A percentile compares a stretch with the other conserved stretches of the same genome.
phyloP scores from a whole-genome alignment of 148 eudicot species.

The Linanthus parryae region DNA sequence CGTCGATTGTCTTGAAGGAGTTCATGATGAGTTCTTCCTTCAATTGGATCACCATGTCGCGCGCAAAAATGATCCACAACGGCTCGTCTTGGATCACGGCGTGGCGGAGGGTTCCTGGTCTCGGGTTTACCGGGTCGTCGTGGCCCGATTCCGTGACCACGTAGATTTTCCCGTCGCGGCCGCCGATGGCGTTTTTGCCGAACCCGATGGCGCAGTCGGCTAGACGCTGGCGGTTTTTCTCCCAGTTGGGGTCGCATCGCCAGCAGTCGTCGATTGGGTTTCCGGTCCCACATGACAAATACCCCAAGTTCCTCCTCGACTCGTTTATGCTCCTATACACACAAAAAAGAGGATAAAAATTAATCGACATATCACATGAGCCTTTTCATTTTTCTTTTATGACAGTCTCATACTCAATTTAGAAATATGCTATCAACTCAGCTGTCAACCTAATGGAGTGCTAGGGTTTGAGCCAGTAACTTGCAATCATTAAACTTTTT shows the following conservation, averaged over 20 bases:
- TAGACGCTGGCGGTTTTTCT: slow-evolving; percentile 17
- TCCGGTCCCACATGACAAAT: slow-evolving; percentile 49
- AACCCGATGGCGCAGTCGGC: slow-evolving; percentile 37
- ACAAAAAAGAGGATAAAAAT: too few species aligned
- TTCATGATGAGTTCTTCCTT: slow-evolving; percentile 26
- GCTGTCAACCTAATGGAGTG: too few species aligned
- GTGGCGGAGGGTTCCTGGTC: slow-evolving; percentile 28
- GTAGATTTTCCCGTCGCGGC: slow-evolving; percentile 21
- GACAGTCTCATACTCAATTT: too few species aligned
- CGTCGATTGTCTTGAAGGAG: slow-evolving; percentile 32
- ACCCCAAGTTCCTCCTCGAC: slow-evolving; percentile 47
- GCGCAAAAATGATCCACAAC: slow-evolving; percentile 45
- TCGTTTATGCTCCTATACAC: slow-evolving; percentile 37
- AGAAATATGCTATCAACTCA: too few species aligned
- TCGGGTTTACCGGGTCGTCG: slow-evolving; percentile 25
- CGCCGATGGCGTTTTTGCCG: slow-evolving; percentile 26
- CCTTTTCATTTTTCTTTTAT: too few species aligned
- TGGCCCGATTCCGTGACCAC: slow-evolving; percentile 23
- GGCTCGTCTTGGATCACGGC: slow-evolving; percentile 36
- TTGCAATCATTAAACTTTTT: too few species aligned
- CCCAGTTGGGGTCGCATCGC: slow-evolving; percentile 32
- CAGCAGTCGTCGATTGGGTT: slow-evolving; percentile 63
- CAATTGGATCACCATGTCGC: slow-evolving; percentile 29
- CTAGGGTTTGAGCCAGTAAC: too few species aligned
- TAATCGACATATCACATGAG: too few species aligned